phyloP scores from a whole-genome alignment of 805 yeast genomes.

The Wickerhamomyces mucosus region DNA sequence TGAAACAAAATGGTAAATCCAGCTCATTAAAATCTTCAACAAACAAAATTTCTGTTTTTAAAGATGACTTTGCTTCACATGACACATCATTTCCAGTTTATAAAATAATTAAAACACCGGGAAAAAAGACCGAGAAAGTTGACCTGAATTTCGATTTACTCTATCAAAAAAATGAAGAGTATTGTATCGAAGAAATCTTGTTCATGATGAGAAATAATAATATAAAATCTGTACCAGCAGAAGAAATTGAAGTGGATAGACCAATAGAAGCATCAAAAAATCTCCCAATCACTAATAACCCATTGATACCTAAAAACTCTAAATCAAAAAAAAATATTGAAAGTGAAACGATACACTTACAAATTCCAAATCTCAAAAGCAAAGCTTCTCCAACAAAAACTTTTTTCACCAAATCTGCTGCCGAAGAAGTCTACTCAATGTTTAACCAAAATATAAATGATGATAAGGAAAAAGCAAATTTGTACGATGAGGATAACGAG shows the following conservation, averaged over 20 bases:
- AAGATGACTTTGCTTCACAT: conserved; percentile 25
- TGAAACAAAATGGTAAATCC: conserved; percentile 28
- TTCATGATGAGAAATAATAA: conserved; percentile 28
- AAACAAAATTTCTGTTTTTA: conserved; percentile 27
- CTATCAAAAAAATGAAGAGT: conserved; percentile 39
- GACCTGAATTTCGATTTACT: conserved; percentile 52
- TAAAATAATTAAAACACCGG: conserved; percentile 43
- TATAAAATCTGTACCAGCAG: not conserved
- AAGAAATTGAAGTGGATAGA: not conserved
- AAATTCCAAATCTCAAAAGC: conserved; percentile 10
- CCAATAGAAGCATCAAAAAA: no score
- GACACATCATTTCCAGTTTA: conserved; percentile 28
- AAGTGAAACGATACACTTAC: conserved; percentile 17
- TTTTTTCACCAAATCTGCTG: conserved; percentile 63
- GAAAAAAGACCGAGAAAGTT: conserved; percentile 51
- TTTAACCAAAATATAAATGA: conserved; percentile 49
- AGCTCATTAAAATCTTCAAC: conserved; percentile 5
- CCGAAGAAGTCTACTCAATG: conserved; percentile 66
- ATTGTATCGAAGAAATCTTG: conserved; percentile 55
- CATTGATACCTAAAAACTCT: no score
- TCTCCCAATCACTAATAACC: no score
- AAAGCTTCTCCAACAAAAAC: conserved; percentile 74
- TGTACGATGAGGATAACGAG: conserved; percentile 12
- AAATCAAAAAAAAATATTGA: no score
- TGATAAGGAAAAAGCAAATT: conserved; percentile 14